Evolutionary conservation across 1,284 basidiomycete species (phyloP).

Genomic region (Chalciporus piperatoides): DNA sequence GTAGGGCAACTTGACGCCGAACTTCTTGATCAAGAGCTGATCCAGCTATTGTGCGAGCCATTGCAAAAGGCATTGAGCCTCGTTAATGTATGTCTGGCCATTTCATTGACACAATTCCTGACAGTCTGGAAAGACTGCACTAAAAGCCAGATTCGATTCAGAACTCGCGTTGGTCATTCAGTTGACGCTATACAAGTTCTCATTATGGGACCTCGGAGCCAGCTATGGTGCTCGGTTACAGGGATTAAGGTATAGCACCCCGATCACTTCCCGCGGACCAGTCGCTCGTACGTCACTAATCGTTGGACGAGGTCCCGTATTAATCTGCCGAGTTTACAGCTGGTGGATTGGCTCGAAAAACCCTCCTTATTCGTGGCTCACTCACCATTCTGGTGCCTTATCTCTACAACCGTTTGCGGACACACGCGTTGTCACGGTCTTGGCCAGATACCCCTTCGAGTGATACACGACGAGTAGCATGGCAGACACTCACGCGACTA

Average conservation of each 20-base stretch:
- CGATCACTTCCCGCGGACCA: constrained; percentile 33
- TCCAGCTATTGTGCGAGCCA: constrained; percentile 81
- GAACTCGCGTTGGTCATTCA: constrained; percentile 80
- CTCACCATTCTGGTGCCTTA: constrained; percentile 82
- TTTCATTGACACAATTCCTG: constrained; percentile 5
- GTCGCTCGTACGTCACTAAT: constrained; percentile 19
- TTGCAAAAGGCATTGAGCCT: constrained; percentile 70
- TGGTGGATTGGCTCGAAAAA: constrained; percentile 57
- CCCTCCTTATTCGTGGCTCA: constrained; percentile 65
- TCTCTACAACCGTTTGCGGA: constrained; percentile 67
- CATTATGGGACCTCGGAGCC: constrained; percentile 76
- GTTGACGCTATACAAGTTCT: constrained; percentile 79
- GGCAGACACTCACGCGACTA: constrained; percentile 65
- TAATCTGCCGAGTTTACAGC: constrained; percentile 39
- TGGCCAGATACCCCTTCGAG: constrained; percentile 89
- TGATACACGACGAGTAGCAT: constrained; percentile 70
- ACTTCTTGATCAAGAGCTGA: constrained; percentile 87
- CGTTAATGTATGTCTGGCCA: constrained; percentile 54
- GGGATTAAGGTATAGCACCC: constrained; percentile 63
- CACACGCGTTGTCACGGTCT: constrained; percentile 74
- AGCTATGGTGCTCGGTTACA: constrained; percentile 93
- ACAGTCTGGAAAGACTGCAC: constrained; percentile 45
- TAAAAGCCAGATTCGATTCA: constrained; percentile 69
- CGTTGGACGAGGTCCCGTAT: constrained; percentile 6
- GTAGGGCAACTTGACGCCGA: constrained; percentile 94